Base-by-base conservation (phyloP, 352 stramenopile species). In the Pythium periplocum region DNA sequence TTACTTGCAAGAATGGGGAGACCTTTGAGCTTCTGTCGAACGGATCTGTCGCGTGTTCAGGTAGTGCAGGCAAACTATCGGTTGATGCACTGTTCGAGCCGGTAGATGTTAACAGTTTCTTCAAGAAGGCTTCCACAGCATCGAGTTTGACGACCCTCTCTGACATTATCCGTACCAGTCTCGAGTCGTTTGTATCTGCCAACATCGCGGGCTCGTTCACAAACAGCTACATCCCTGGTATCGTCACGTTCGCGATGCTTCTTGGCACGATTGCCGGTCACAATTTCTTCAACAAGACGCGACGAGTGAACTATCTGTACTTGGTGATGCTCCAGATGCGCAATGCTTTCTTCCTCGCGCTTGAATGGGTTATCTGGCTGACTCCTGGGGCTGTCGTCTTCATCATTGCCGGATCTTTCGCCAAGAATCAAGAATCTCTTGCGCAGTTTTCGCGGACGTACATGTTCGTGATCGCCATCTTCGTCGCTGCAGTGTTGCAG, bases 211-310 rank as follows among this genome's bases (percentile, higher is more conserved):
- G 36, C 0, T 69, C 76, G 4, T 49, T 93, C 26, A 51, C 65
- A 30, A 71, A 79, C 9, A 62, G 66, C n/a, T 64, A 87, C 44
- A 31, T 89, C 39, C 54, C 89, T 7, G 71, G 73, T 2, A 75
- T 84, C 39, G 86, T 91, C 55, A 75, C 72, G 6, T 90, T 90
- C 45, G 73, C 80, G 31, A 86, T 87, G 65, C 60, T 85, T 3
- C 55, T 93, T 6, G 79, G 79, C 4, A 71, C 74, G 0, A 66
- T 88, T 37, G 74, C 76, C 1, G 79, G 76, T 0, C 72, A 69
- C 37, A 78, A 53, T 47, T 86, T 73, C 58, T 86, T 87, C 44
- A 81, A 64, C 52, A 84, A 82, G 55, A 76, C 75, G 1, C 68
- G 73, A 3, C 55, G 48, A 4, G 59, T 83, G 11, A 86, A 87